Evolutionary conservation across 176 grass and related monocot species (phyloP).

Genomic region (Typha latifolia): DNA sequence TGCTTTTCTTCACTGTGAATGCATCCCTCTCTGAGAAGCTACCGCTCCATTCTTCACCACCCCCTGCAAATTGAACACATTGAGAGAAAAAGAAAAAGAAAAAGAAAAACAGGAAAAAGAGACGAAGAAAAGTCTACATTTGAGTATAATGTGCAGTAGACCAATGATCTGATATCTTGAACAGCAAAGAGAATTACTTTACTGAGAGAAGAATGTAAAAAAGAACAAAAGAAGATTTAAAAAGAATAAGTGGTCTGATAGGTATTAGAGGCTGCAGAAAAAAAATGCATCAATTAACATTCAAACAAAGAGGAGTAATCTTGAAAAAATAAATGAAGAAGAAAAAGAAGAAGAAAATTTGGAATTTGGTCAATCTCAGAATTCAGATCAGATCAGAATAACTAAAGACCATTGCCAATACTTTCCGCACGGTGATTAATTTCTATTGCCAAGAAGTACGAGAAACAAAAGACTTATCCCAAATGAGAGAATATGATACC

Average conservation of each 20-base stretch:
- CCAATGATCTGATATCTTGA: background rate
- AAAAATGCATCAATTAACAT: too few relatives aligned
- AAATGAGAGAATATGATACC: background rate
- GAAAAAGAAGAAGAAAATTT: background rate
- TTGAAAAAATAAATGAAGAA: background rate
- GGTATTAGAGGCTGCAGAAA: too few relatives aligned
- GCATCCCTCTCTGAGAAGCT: constrained; percentile 70
- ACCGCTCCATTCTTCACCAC: constrained; percentile 69
- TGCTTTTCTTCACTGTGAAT: constrained; percentile 82
- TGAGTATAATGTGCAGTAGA: constrained; percentile 7
- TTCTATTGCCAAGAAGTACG: background rate
- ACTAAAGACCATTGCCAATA: background rate
- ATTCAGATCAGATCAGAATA: constrained; percentile 18
- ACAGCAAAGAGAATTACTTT: background rate
- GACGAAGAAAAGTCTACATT: constrained; percentile 17
- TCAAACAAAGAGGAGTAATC: too few relatives aligned
- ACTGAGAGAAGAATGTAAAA: background rate
- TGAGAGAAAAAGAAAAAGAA: constrained; percentile 12
- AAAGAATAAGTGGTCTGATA: background rate
- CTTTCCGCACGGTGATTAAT: too few relatives aligned
- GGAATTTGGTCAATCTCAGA: background rate
- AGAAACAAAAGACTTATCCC: constrained; percentile 14
- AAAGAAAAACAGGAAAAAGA: constrained; percentile 20
- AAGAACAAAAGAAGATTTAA: background rate
- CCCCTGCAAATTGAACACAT: constrained; percentile 35